Conservation (phyloP, 805 yeast species). For the Candida railenensis region DNA sequence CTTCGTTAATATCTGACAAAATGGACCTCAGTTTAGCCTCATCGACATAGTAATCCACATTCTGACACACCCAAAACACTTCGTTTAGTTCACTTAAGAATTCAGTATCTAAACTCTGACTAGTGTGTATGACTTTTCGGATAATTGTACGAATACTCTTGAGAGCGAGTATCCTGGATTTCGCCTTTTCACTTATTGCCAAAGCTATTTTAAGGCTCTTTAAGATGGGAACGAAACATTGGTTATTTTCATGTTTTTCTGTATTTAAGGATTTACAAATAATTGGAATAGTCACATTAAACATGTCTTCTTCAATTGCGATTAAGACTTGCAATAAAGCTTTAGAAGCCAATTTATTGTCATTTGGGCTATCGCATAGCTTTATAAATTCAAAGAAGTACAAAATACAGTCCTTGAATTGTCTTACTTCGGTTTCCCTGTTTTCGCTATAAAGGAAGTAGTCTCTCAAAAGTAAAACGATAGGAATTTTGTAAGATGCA, state of each 20-base stretch:
- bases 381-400: not conserved
- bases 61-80: too few relatives aligned
- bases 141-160: not conserved
- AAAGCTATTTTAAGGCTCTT: not conserved
- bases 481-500: not conserved
- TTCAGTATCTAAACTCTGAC: not conserved
- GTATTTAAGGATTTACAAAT: not conserved
- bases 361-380: not conserved
- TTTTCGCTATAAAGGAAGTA: not conserved
- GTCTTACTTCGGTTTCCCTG: not conserved
- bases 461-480: not conserved
- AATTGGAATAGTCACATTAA: not conserved
- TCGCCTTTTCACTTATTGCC: not conserved
- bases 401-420: not conserved
- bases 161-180: not conserved
- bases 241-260: not conserved
- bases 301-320: not conserved
- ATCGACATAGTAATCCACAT: too few relatives aligned
- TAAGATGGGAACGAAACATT: not conserved
- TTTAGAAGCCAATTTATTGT: not conserved
- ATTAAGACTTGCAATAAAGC: not conserved
- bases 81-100: not conserved
- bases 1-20: too few relatives aligned
- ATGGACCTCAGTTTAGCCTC: too few relatives aligned
- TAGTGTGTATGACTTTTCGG: not conserved